Evolutionary conservation across 2,329 filamentous ascomycete genomes (phyloP), one percentile per base, ranked within the genome.

Genomic region (Colletotrichum lupini): DNA sequence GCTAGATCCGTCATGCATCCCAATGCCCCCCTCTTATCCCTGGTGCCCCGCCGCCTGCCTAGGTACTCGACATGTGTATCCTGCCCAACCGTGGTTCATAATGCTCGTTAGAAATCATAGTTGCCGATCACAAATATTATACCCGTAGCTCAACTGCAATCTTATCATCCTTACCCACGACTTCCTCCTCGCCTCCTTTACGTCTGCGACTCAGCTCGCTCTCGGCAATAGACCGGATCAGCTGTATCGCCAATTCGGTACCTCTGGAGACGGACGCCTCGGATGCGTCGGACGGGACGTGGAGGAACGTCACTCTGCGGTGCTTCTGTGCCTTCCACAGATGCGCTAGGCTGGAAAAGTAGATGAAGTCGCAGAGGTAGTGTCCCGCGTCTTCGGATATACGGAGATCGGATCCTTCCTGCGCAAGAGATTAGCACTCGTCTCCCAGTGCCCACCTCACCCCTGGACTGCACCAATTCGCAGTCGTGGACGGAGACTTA

Each of bases 361-460:
- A 94, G 76, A 93, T 94, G 78, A 94, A 95, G 79, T 95, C 93
- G 82, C 93, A 95, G 19, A 95, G 85, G 80, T 92, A 95, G 24
- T 88, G 88, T 3, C 93, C 93, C 0, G 93, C 90, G 76, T 95
- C 92, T 56, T 91, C 87, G 0, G 92, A 94, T 52, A 93, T 84
- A 37, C 90, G 87, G 8, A 91, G 80, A 74, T 88, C 85, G 62
- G 82, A 75, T 57, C 83, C 79, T 56, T 80, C 77, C 85, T 85
- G 67, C 69, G 6, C 5, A 67, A 73, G 66, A 74, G 3, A 53
- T 77, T 61, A 77, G 76, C 8, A 59, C 42, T 22, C 42, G 9
- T n/a, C 19, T 5, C 22, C 16, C 42, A n/a, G 16, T 9, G 8
- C n/a, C 42, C 1, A 9, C 42, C 19, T n/a, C 7, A 22, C 42